Evolutionary conservation across 257 asterid species (phyloP), one percentile per base, ranked within the genome.

Genomic region (Plectranthus barbatus): DNA sequence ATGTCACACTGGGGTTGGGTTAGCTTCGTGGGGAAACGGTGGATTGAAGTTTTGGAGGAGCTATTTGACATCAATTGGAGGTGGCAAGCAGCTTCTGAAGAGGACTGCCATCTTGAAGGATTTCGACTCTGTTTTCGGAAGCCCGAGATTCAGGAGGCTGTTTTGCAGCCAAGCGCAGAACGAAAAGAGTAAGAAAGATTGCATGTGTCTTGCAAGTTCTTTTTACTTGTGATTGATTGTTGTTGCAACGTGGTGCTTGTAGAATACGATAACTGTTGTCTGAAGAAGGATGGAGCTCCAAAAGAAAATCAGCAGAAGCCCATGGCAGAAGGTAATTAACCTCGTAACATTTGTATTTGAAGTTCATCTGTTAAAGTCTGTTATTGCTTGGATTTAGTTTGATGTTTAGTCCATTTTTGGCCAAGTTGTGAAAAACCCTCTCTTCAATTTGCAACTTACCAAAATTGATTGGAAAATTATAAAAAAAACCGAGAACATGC

Each of bases 161-260:
- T 89, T 84, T 54, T 75, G 87, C 78, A 82, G 79, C 44, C 67
- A 77, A 71, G 69, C 80, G 40, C 87, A 93, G 11, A 86, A 86
- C 72, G 77, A 74, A 53, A 79, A 60, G 71, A 86, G 92, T 84
- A 67, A 74, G 81, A 51, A 9, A 18, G 23, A 20, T 47, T 57
- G 8, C 19, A 36, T 40, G 6, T 64, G 31, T 26, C 34, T 7
- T 13, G 12, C 39, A n/a, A n/a, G n/a, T 19, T 18, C 44, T 60
- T 18, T 5, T 26, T 26, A n/a, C n/a, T n/a, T n/a, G n/a, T n/a
- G n/a, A n/a, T 26, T 34, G 56, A 17, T 36, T 68, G 41, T 63
- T 64, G 53, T 56, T 56, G 66, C 12, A 33, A 51, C 70, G 66
- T 70, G 80, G 60, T 73, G 53, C 57, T 68, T 76, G 72, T 61